Evolutionary conservation across 805 yeast genomes (phyloP).

Genomic region (Yarrowia divulgata): DNA sequence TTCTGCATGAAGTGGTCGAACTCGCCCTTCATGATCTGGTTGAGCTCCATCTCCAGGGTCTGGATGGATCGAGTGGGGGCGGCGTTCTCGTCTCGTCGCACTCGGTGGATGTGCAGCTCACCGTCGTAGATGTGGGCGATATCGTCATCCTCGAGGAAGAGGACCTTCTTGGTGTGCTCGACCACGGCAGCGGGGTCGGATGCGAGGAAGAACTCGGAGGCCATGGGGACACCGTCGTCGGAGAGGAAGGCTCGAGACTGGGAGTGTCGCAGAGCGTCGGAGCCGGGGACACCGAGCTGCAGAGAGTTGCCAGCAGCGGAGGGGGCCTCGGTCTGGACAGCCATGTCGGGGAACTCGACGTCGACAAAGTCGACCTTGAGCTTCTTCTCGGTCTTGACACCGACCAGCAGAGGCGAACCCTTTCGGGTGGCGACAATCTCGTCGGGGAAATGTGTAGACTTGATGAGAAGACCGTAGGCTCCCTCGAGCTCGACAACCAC

Average conservation of each 20-base stretch:
- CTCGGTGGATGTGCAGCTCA: slow-evolving; percentile 97
- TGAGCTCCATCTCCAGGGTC: slow-evolving; percentile 94
- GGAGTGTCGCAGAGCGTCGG: slow-evolving; percentile 77
- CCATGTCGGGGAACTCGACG: slow-evolving; percentile 86
- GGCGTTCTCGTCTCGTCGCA: slow-evolving; percentile 78
- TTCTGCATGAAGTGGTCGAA: slow-evolving; percentile 98
- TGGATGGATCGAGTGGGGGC: slow-evolving; percentile 96
- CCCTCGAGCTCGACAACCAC: slow-evolving; percentile 95
- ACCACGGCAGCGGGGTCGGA: slow-evolving; percentile 97
- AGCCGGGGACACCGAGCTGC: slow-evolving; percentile 62
- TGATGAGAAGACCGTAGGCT: slow-evolving; percentile 94
- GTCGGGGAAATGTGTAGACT: slow-evolving; percentile 90
- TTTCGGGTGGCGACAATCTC: slow-evolving; percentile 97
- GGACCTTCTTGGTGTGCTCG: slow-evolving; percentile 95
- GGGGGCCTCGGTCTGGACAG: slow-evolving; percentile 41
- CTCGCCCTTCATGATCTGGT: slow-evolving; percentile 97
- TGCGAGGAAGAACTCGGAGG: slow-evolving; percentile 93
- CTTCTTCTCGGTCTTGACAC: slow-evolving; percentile 95
- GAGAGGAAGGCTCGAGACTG: slow-evolving; percentile 96
- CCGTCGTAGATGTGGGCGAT: slow-evolving; percentile 98
- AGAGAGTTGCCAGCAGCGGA: slow-evolving; percentile 42
- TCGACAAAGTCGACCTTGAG: slow-evolving; percentile 98
- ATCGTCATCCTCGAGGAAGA: slow-evolving; percentile 96
- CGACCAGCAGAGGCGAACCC: slow-evolving; percentile 96
- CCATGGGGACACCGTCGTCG: slow-evolving; percentile 91